A percentile compares a stretch with the other conserved stretches of the same genome.
Conservation (phyloP, 2,329 filamentous ascomycete genomes). For the Colletotrichum lindemuthianum region DNA sequence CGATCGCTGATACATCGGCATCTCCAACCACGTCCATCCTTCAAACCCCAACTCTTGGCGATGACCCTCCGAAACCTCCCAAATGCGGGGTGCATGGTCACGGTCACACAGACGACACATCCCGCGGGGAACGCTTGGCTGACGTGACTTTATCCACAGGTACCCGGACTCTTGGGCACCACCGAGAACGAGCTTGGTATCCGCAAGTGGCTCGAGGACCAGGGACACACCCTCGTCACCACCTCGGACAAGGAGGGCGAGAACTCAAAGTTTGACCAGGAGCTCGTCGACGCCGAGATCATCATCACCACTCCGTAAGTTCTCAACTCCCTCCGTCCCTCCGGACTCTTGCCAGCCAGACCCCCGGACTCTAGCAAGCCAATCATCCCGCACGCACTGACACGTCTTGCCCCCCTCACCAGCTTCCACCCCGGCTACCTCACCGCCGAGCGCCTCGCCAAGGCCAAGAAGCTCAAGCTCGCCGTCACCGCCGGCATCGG, state of each 20-base stretch:
- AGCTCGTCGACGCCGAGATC: constrained; percentile 95
- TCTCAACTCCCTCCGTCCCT: background rate
- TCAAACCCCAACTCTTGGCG: constrained; percentile 21
- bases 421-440: constrained; percentile 99
- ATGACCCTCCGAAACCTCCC: constrained; percentile 16
- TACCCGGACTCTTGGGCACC: constrained; percentile 88
- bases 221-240: constrained; percentile 95
- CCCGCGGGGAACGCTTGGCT: constrained; percentile 16
- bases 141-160: constrained; percentile 50
- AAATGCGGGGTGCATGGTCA: constrained; percentile 34
- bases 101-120: background rate
- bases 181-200: constrained; percentile 98
- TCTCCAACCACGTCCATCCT: background rate
- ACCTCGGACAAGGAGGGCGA: constrained; percentile 98
- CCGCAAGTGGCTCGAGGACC: constrained; percentile 96
- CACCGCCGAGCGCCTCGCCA: constrained; percentile 92
- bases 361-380: no score
- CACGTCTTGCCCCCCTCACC: constrained; percentile 6
- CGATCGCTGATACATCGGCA: constrained; percentile 37
- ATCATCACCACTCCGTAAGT: constrained; percentile 97
- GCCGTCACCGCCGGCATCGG: constrained; percentile 97
- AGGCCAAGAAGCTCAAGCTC: constrained; percentile 99
- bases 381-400: background rate
- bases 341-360: no score
- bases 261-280: constrained; percentile 92